Conservation (phyloP, 352 stramenopile species). For the Globisporangium paroecandrum region DNA sequence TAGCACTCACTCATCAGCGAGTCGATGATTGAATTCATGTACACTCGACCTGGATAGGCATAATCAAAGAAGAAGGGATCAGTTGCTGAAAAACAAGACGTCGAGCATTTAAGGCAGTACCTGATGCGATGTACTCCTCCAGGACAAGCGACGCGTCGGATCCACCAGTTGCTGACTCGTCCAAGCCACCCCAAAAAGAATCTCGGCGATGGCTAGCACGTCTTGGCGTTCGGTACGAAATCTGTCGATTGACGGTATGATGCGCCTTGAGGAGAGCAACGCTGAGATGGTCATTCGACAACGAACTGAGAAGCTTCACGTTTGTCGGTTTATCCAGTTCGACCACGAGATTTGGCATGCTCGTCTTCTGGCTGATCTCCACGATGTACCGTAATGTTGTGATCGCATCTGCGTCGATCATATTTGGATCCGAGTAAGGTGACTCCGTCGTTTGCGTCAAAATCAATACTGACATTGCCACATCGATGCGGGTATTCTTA, state of each 20-base stretch:
- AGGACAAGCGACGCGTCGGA: slow-evolving; percentile 45
- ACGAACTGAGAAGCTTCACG: slow-evolving; percentile 72
- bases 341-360: slow-evolving; percentile 70
- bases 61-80: background rate
- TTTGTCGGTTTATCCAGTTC: slow-evolving; percentile 73
- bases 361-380: slow-evolving; percentile 64
- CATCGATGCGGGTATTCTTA: slow-evolving; percentile 60
- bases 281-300: slow-evolving; percentile 48
- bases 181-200: slow-evolving; percentile 35
- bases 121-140: slow-evolving; percentile 70
- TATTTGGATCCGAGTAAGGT: slow-evolving; percentile 70
- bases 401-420: slow-evolving; percentile 81
- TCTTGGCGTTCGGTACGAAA: slow-evolving; percentile 42
- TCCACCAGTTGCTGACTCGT: slow-evolving; percentile 25
- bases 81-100: background rate
- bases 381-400: slow-evolving; percentile 80
- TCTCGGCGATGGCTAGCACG: slow-evolving; percentile 40
- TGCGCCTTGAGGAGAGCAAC: slow-evolving; percentile 39
- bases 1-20: slow-evolving; percentile 79
- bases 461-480: slow-evolving; percentile 57
- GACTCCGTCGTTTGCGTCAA: slow-evolving; percentile 46
- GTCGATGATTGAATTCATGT: slow-evolving; percentile 71
- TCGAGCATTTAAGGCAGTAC: slow-evolving; percentile 9
- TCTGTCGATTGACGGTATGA: slow-evolving; percentile 31
- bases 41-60: slow-evolving; percentile 46